These are phyloP conservation scores for Cutaneotrichosporon spelunceum DNA, from an alignment of 1,284 basidiomycete species.

Conservation along the genomic window DNA sequence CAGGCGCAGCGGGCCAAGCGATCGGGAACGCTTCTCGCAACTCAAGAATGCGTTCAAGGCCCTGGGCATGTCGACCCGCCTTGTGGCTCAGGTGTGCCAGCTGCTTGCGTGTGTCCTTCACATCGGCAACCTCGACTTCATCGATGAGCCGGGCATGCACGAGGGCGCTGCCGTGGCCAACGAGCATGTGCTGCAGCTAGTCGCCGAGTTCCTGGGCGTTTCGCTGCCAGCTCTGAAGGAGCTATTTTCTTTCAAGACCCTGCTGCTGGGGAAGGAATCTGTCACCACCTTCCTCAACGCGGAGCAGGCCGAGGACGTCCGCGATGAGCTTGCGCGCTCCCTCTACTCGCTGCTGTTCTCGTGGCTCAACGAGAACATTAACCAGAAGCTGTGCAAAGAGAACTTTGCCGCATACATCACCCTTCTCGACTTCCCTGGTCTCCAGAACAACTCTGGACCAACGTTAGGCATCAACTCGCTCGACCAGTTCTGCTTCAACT, in stretches of 20 bases:
- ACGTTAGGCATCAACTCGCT: conserved; percentile 77
- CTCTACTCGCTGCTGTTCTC: conserved; percentile 92
- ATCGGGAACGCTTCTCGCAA: conserved; percentile 78
- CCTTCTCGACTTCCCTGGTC: conserved; percentile 93
- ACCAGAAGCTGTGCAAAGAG: conserved; percentile 86
- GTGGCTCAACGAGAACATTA: conserved; percentile 95
- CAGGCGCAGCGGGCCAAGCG: conserved; percentile 60
- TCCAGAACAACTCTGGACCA: conserved; percentile 70
- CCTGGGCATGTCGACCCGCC: conserved; percentile 85
- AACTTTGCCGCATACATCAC: conserved; percentile 89
- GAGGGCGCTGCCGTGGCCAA: conserved; percentile 85
- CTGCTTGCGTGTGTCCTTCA: conserved; percentile 92
- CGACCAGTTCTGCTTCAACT: conserved; percentile 95
- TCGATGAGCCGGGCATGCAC: conserved; percentile 72
- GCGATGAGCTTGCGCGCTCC: conserved; percentile 88
- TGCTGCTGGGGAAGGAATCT: conserved; percentile 86
- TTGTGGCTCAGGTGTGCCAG: conserved; percentile 92
- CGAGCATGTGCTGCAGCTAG: conserved; percentile 69
- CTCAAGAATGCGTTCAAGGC: conserved; percentile 90
- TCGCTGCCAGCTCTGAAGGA: conserved; percentile 69
- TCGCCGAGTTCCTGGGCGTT: conserved; percentile 88
- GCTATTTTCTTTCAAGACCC: conserved; percentile 87
- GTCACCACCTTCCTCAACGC: conserved; percentile 95
- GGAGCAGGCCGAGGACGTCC: conserved; percentile 84
- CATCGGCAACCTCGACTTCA: conserved; percentile 92